These are phyloP conservation scores for Syzygium oleosum DNA, from an alignment of 345 rosid species.

Conservation along the genomic window DNA sequence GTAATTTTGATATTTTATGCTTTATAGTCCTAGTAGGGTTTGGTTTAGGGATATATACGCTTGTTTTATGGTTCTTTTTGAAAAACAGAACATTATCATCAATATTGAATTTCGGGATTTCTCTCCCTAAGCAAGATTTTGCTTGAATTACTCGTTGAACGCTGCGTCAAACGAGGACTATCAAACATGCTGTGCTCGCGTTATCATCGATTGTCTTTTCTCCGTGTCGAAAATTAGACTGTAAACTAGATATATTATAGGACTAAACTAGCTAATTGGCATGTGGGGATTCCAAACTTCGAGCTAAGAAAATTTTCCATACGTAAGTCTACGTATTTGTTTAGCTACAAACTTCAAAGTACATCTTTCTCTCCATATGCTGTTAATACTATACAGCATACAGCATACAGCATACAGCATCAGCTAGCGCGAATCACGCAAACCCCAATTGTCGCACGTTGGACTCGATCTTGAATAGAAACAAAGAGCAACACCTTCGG, in stretches of 20 bases:
- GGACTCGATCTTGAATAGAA: background rate
- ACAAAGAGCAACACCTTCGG: background rate
- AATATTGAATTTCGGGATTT: too few relatives aligned
- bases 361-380: background rate
- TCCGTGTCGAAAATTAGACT: background rate
- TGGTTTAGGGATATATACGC: too few relatives aligned
- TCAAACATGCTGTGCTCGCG: background rate
- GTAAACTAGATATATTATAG: background rate
- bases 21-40: too few relatives aligned
- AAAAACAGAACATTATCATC: too few relatives aligned
- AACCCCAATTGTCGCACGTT: fast-evolving
- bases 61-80: too few relatives aligned
- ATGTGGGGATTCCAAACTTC: background rate
- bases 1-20: too few relatives aligned
- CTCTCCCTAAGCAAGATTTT: too few relatives aligned
- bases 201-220: background rate
- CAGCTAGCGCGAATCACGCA: background rate
- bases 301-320: background rate
- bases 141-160: too few relatives aligned
- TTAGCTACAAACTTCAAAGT: background rate
- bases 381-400: background rate
- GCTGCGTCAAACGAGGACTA: background rate
- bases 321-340: background rate
- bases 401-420: background rate
- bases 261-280: background rate